Evolutionary conservation across 495 filamentous ascomycete species (phyloP), one percentile per base, ranked within the genome.

Genomic region (Penicillium herquei): DNA sequence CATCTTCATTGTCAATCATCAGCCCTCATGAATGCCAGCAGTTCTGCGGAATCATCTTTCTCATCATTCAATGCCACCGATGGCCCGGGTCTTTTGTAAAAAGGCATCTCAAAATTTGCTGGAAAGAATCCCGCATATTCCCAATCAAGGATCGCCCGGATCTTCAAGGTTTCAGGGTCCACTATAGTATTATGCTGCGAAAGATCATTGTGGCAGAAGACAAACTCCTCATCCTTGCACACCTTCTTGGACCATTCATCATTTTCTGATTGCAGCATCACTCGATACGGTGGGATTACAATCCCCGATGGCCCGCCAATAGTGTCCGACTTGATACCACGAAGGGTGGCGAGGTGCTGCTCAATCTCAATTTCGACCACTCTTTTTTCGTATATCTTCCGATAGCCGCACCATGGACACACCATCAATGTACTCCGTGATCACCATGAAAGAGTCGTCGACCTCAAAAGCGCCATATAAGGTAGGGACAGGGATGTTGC

Each of bases 121-220:
- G 70, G 63, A 47, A 51, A 73, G 61, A 72, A 75, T 18, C 70
- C 69, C 2, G 69, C 59, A 39, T 65, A 71, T 51, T 74, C 72
- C 69, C 71, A 72, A 48, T 71, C 71, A 10, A 75, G 59, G 18
- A 71, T 61, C 3, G 63, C 65, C 3, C 48, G 39, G 34, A 75
- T 67, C 39, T 70, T 67, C 48, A 70, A 42, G n/a, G 61, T 64
- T 10, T 67, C 13, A 4, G 67, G 64, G 43, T 70, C 61, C 30
- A 70, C 67, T 45, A 70, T 57, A 45, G 71, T 59, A 37, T 73
- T 73, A 3, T 58, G 49, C 51, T 64, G 62, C 10, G 57, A 58
- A 37, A 73, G 59, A 60, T 71, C 67, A 31, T 70, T 69, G 41
- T 75, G 66, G 41, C 69, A 71, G 50, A 66, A 73, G 3, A 69